Base-by-base conservation (phyloP, 169 alveolate species). In the Plasmodium malariae region DNA sequence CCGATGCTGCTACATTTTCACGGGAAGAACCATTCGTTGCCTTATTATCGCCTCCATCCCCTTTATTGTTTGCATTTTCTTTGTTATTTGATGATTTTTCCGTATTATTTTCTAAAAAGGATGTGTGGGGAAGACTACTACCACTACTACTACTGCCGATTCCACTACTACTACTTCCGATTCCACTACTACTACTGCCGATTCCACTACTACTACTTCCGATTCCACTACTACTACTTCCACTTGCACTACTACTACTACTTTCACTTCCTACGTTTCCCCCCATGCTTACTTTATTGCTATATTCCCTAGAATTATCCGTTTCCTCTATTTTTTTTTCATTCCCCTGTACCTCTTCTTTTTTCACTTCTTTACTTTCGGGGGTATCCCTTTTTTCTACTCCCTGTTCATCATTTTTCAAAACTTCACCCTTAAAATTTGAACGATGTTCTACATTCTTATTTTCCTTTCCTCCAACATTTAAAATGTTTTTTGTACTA, bases 51-150 rank as follows among this genome's bases (percentile, higher is more conserved):
- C 21, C 43, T 30, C 19, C 55, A 28, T 28, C 21, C 32, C 32
- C 43, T 26, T n/a, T 74, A 28, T 34, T 74, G 7, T 19, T 24
- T 24, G n/a, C 30, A 3, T 67, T 30, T 32, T 74, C 28, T 12
- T 74, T 60, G 45, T 17, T 62, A 19, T 51, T n/a, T 48, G 32
- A 51, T 37, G 51, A n/a, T 2, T 14, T 12, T 60, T 26, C 28
- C 12, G 21, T 70, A 12, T 19, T 72, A 60, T 40, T 72, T 26
- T 72, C 70, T 40, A 72, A 30, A 19, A 72, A 43, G 37, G 63
- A 19, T 34, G 51, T 24, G 28, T 21, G 17, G 34, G 3, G 26
- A 14, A 19, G n/a, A n/a, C n/a, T n/a, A n/a, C n/a, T n/a, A n/a
- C n/a, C n/a, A n/a, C n/a, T n/a, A n/a, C n/a, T n/a, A n/a, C n/a